These are phyloP conservation scores for Botrytis fabae DNA, from an alignment of 2,329 filamentous ascomycete genomes.

Conservation along the genomic window DNA sequence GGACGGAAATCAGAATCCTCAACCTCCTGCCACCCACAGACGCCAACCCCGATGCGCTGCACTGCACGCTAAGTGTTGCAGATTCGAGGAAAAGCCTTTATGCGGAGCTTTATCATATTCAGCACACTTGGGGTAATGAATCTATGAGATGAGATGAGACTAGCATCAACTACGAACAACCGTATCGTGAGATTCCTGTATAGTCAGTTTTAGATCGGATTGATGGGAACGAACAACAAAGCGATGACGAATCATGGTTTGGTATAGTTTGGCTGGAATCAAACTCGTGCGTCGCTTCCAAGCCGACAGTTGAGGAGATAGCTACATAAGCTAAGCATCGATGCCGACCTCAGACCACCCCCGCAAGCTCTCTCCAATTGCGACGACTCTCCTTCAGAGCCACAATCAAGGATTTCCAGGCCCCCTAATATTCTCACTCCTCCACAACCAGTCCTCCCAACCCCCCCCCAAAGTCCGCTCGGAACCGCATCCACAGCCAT, in stretches of 20 bases:
- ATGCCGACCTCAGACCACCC: too few species aligned
- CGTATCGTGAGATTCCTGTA: not conserved
- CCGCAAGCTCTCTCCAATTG: not conserved
- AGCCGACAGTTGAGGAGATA: not conserved
- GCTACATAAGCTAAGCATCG: too few species aligned
- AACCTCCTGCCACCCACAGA: too few species aligned
- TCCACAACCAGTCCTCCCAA: not conserved
- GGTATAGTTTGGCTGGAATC: not conserved
- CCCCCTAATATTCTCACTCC: not conserved
- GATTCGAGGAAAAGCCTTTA: too few species aligned
- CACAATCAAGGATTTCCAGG: not conserved
- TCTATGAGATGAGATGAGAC: not conserved
- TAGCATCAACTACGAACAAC: not conserved
- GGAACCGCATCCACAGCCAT: not conserved
- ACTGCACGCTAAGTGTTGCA: too few species aligned
- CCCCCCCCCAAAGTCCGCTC: not conserved
- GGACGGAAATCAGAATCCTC: too few species aligned
- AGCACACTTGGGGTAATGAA: not conserved
- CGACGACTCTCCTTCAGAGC: not conserved
- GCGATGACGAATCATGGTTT: not conserved
- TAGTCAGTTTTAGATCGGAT: not conserved
- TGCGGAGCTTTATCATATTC: too few species aligned
- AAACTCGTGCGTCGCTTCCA: not conserved
- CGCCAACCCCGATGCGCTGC: too few species aligned
- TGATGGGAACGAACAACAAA: accelerated